phyloP scores from a whole-genome alignment of 169 alveolate species.

The Theileria parva region DNA sequence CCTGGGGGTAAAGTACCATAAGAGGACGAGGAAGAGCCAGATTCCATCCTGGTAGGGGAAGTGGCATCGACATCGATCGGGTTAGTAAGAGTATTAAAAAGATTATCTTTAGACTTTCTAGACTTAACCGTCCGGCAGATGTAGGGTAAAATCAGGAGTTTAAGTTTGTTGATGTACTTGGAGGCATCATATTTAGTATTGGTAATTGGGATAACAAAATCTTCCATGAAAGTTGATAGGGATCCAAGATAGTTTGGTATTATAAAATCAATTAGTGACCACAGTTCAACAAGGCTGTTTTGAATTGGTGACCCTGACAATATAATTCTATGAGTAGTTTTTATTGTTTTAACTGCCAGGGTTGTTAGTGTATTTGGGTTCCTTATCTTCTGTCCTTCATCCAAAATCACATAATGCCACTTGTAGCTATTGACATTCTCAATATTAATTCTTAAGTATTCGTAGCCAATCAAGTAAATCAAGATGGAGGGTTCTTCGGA shows the following conservation, averaged over 20 bases:
- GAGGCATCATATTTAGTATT: conserved; percentile 20
- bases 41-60: neutral
- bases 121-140: conserved; percentile 41
- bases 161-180: conserved; percentile 34
- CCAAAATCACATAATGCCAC: conserved; percentile 86
- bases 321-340: conserved; percentile 82
- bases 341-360: conserved; percentile 80
- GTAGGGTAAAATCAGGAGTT: conserved; percentile 43
- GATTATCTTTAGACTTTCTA: neutral
- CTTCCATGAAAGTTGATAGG: conserved; percentile 80
- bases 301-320: conserved; percentile 93
- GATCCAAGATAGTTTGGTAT: conserved; percentile 91
- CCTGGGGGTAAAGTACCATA: neutral
- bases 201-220: conserved; percentile 69
- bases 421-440: conserved; percentile 44
- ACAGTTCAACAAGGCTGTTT: conserved; percentile 90
- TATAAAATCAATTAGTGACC: conserved; percentile 92
- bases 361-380: conserved; percentile 87
- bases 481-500: neutral
- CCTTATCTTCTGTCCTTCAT: conserved; percentile 93
- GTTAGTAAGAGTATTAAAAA: neutral
- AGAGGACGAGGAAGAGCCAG: neutral
- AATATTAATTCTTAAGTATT: conserved; percentile 68
- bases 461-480: conserved; percentile 67
- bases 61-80: neutral